Evolutionary conservation across 2,329 filamentous ascomycete genomes (phyloP).

Genomic region (Knufia petricola): DNA sequence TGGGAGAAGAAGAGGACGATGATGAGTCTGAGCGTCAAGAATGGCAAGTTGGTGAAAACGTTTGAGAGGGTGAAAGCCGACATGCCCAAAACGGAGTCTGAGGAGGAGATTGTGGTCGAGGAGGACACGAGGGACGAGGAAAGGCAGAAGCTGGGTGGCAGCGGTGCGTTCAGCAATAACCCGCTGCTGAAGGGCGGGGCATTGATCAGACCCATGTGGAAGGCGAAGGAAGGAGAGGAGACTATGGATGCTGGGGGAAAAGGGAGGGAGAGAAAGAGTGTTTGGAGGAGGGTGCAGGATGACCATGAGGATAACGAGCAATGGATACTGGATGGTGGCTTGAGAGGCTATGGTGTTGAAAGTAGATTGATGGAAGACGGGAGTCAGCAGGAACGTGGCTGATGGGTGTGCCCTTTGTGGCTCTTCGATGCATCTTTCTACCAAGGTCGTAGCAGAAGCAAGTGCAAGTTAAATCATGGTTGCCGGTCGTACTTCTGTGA

Average conservation of each 20-base stretch:
- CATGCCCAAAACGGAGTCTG: constrained; percentile 15
- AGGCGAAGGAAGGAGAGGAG: constrained; percentile 26
- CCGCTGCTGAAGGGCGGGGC: constrained; percentile 36
- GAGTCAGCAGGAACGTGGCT: constrained; percentile 13
- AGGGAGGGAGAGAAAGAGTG: constrained; percentile 30
- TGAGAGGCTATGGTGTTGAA: constrained; percentile 28
- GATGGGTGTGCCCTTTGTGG: too few relatives aligned
- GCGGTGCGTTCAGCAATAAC: constrained; percentile 35
- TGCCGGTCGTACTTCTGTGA: too few relatives aligned
- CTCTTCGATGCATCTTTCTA: too few relatives aligned
- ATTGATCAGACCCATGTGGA: constrained; percentile 38
- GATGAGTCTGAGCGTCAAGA: constrained; percentile 72
- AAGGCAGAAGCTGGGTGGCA: constrained; percentile 16
- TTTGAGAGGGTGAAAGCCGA: constrained; percentile 26
- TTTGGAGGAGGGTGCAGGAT: constrained; percentile 40
- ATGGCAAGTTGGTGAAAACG: constrained; percentile 60
- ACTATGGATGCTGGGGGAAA: constrained; percentile 10
- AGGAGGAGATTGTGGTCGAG: constrained; percentile 19
- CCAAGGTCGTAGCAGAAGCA: too few relatives aligned
- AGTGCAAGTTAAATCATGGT: too few relatives aligned
- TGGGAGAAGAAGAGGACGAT: constrained; percentile 83
- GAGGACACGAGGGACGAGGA: constrained; percentile 24
- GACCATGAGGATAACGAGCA: constrained; percentile 38
- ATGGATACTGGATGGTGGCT: constrained; percentile 38
- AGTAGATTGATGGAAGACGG: constrained; percentile 18